Conservation (phyloP, 257 asterid genomes). For the Jaltomata sinuosa region DNA sequence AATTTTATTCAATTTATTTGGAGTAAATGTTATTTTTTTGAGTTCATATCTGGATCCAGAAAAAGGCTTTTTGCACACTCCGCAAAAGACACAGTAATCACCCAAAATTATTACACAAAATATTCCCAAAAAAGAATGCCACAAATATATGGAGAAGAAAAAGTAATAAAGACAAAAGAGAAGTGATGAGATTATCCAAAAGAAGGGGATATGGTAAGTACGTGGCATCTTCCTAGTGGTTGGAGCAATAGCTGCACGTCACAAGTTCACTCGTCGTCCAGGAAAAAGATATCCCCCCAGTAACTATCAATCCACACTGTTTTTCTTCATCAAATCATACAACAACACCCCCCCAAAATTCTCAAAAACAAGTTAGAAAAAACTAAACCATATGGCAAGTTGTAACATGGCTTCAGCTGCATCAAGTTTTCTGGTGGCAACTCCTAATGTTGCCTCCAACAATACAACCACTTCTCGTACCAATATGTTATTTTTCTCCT, state of each 20-base stretch:
- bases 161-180: background rate
- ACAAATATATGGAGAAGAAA: background rate
- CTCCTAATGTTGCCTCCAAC: conserved; percentile 36
- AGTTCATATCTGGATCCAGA: too few relatives aligned
- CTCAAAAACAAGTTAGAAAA: background rate
- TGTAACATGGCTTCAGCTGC: conserved; percentile 61
- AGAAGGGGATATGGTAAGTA: conserved; percentile 53
- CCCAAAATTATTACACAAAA: too few relatives aligned
- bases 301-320: conserved; percentile 17
- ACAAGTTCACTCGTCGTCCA: conserved; percentile 37
- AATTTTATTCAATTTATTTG: too few relatives aligned
- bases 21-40: too few relatives aligned
- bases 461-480: conserved; percentile 4
- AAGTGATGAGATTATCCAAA: conserved; percentile 51
- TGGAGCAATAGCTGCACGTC: conserved; percentile 12
- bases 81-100: too few relatives aligned
- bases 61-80: too few relatives aligned
- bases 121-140: background rate
- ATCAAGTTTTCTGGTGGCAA: conserved; percentile 27
- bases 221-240: conserved; percentile 49
- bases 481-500: conserved; percentile 27
- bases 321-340: conserved; percentile 3
- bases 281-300: conserved; percentile 33
- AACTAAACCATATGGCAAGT: conserved; percentile 42
- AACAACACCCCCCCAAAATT: background rate